Evolutionary conservation across 108 stramenopile species (phyloP), one percentile per base, ranked within the genome.

Genomic region (Ochromonas danica): DNA sequence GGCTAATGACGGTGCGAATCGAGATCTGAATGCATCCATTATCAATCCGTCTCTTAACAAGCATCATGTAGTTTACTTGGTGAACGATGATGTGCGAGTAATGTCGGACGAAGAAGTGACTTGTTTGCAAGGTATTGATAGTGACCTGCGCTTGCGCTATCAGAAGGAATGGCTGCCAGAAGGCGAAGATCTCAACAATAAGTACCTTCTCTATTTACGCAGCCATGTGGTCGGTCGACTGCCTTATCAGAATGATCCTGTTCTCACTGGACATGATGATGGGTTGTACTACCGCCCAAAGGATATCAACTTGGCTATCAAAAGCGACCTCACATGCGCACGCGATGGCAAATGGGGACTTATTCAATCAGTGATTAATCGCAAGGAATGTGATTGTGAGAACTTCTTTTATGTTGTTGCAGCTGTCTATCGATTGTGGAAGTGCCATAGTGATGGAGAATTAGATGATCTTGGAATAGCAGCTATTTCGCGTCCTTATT

Each of bases 301-400:
- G 36, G 78, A 81, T 10, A 60, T 86, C 0, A 75, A 83, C 78
- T 40, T 83, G 36, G 85, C 87, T 22, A 71, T 83, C 10, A 63
- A 81, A 33, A 81, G 57, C 35, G 83, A 87, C 42, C 45, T 84
- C 33, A 27, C 31, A 17, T 94, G 93, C 63, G 92, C 79, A 1
- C 82, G 93, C 10, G 93, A 94, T 78, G 81, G 91, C 79, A 93
- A 94, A 88, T 91, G 91, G 81, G 36, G 72, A 17, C 84, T 87
- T n/a, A 79, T 90, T 14, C 72, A 42, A 57, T 78, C 85, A 38
- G 89, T 91, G 27, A 84, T 91, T 42, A 61, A 82, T 42, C 81
- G 92, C 0, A 71, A 85, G n/a, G 91, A 91, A 42, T 94, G 93
- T 84, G 78, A 93, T 70, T 93, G 93, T 79, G 40, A 75, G 31